Conservation (phyloP, 768 basidiomycete species). For the Russula emetica region DNA sequence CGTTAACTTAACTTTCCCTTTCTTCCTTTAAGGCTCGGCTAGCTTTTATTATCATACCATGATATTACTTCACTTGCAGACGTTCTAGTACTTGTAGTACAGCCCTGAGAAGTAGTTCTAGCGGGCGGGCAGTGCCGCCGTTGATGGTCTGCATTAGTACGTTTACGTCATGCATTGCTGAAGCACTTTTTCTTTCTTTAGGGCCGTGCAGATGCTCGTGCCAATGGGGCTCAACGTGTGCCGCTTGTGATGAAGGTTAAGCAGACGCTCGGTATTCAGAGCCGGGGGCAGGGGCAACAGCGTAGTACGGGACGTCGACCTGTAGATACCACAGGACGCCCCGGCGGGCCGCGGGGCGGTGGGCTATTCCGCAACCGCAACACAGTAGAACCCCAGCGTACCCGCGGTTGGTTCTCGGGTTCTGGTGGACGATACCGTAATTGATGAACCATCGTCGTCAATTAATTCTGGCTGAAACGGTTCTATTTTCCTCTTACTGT, state of each 20-base stretch:
- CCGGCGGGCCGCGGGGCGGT: too few relatives aligned
- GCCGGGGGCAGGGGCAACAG: conserved; percentile 21
- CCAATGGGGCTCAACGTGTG: conserved; percentile 38
- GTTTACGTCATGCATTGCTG: not conserved
- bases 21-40: not conserved
- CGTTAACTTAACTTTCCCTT: not conserved
- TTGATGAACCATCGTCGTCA: not conserved
- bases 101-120: too few relatives aligned
- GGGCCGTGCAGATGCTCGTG: conserved; percentile 37
- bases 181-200: conserved; percentile 28
- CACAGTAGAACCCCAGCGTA: not conserved
- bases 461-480: not conserved
- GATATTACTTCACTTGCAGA: too few relatives aligned
- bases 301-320: too few relatives aligned
- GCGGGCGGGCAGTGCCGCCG: not conserved
- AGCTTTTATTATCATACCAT: not conserved
- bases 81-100: too few relatives aligned
- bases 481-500: too few relatives aligned
- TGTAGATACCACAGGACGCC: too few relatives aligned
- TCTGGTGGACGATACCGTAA: not conserved
- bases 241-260: conserved; percentile 50
- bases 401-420: not conserved
- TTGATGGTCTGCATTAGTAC: not conserved
- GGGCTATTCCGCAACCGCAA: too few relatives aligned
- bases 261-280: conserved; percentile 49